A percentile compares a stretch with the other conserved stretches of the same genome.
These are phyloP conservation scores for Cladosporium halotolerans DNA, from an alignment of 2,329 filamentous ascomycete species.

Conservation along the genomic window DNA sequence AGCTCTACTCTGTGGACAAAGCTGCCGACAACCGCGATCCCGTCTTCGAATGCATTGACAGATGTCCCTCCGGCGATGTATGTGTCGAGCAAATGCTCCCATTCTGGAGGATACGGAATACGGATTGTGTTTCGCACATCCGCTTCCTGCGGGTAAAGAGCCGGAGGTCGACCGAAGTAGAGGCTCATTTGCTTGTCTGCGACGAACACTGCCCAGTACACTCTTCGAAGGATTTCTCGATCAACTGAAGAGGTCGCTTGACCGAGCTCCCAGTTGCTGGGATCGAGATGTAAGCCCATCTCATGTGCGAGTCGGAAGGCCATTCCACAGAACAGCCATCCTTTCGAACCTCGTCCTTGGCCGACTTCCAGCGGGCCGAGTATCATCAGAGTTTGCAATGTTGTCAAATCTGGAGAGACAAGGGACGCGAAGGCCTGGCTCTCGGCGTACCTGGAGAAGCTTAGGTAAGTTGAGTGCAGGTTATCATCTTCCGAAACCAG, in stretches of 20 bases:
- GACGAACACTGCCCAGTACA: neutral
- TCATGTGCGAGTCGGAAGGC: conserved; percentile 1
- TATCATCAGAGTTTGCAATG: conserved; percentile 1
- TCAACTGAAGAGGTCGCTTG: neutral
- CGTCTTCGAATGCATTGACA: neutral
- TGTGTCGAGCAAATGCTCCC: neutral
- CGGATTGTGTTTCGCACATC: conserved; percentile 1
- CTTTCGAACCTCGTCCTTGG: neutral
- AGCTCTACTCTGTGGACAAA: neutral
- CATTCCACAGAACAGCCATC: conserved; percentile 2
- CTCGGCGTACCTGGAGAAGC: neutral
- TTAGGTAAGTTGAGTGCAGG: neutral
- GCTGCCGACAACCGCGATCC: neutral
- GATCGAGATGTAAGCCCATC: conserved; percentile 3
- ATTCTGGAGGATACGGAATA: conserved; percentile 3
- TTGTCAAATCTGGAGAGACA: neutral
- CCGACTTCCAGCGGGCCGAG: neutral
- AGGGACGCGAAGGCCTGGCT: neutral
- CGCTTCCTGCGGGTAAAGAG: neutral
- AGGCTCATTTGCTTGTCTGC: conserved; percentile 3
- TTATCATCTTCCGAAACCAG: neutral
- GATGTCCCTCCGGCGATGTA: conserved; percentile 2
- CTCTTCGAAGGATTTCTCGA: neutral
- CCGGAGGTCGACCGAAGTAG: neutral
- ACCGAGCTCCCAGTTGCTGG: neutral